Conservation (phyloP, 2,329 filamentous ascomycete species). For the Chaetomium strumarium region DNA sequence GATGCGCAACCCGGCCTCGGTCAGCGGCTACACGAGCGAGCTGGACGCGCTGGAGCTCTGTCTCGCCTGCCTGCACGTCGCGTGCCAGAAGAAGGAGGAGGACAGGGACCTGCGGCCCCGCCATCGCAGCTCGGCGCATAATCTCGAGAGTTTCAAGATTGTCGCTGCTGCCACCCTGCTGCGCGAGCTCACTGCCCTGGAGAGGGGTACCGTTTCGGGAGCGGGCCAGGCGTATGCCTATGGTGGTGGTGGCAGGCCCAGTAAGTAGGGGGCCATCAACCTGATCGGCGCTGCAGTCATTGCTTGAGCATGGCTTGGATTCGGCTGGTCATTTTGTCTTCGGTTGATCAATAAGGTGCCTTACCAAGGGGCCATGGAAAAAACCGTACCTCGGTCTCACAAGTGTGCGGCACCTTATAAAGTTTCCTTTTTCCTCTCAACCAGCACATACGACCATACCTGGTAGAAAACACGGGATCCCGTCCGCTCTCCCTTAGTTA, state of each 20-base stretch:
- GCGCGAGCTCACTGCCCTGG: constrained; percentile 23
- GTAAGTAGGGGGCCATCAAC: neutral
- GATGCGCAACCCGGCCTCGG: constrained; percentile 18
- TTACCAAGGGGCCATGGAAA: no score
- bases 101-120: neutral
- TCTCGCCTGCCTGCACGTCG: constrained; percentile 27
- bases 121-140: constrained; percentile 1
- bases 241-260: neutral
- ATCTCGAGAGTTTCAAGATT: constrained; percentile 29
- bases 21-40: neutral
- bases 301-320: neutral
- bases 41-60: constrained; percentile 27
- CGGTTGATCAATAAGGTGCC: neutral
- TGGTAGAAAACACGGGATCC: no score
- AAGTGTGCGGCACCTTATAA: no score
- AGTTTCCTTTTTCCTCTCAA: no score
- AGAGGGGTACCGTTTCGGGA: neutral
- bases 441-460: no score
- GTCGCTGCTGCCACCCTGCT: constrained; percentile 29
- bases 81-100: constrained; percentile 2
- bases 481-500: no score
- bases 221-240: neutral
- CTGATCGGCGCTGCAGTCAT: neutral
- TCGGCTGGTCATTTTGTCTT: neutral
- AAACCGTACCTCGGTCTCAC: no score